Base-by-base conservation (phyloP, 352 stramenopile species). In the Thraustotheca clavata region DNA sequence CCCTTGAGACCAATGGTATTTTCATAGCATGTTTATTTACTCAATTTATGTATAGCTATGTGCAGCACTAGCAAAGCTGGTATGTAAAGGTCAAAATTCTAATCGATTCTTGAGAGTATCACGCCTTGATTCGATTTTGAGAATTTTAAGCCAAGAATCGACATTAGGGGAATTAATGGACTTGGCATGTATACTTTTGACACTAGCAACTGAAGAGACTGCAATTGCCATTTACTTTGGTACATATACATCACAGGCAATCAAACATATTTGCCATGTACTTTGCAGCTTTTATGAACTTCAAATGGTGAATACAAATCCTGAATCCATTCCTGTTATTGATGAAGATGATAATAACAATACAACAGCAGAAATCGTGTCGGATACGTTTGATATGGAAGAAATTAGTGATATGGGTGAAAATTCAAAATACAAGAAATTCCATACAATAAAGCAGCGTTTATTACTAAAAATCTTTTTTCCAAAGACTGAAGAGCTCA, bases 281-380 rank as follows among this genome's bases (percentile, higher is more conserved):
- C 41, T 65, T 4, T 40, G 57, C 11, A 54, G 57, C 39, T 65
- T 65, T 24, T 65, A 65, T 32, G 57, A 65, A 46, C 39, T 65
- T 29, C 57, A 65, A 55, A 65, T 65, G 57, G 38, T 65, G 22
- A 54, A 65, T 54, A n/a, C 6, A 14, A 46, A 36, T 8, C 14
- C 22, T 1, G 11, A 1, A 18, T 33, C 46, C 31, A 24, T 47
- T 27, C 41, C 3, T 4, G 41, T 32, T 12, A 18, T 20, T 14
- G 50, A 50, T 12, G 55, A 50, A 6, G 34, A 62, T 11, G 16
- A 34, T 59, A 29, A 62, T n/a, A 14, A 26, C 6, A 20, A 31
- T 16, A 33, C 12, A 40, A 26, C 57, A 2, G 3, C 47, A 2
- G 38, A 33, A 4, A 43, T 54, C 12, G n/a, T n/a, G n/a, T n/a